A percentile compares a stretch with the other conserved stretches of the same genome.
phyloP scores from a whole-genome alignment of 2,329 filamentous ascomycete species.

The Cladosporium sphaerospermum region DNA sequence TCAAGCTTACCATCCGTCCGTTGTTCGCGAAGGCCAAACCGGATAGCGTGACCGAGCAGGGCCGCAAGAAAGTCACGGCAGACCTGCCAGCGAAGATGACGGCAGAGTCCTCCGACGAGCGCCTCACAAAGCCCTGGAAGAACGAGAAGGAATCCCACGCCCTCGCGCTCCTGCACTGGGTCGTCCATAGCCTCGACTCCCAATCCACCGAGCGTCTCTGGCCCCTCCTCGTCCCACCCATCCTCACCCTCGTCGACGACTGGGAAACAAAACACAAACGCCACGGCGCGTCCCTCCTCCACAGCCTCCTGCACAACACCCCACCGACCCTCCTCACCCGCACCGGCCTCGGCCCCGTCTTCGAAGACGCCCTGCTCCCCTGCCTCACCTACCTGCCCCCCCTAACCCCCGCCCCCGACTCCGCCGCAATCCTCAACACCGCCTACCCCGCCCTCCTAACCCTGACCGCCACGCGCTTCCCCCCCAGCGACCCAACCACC shows the following conservation, averaged over 20 bases:
- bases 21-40: conserved; percentile 57
- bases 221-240: conserved; percentile 62
- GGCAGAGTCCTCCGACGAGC: conserved; percentile 32
- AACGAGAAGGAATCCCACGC: conserved; percentile 43
- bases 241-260: conserved; percentile 65
- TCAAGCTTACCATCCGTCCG: conserved; percentile 59
- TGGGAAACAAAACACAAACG: conserved; percentile 47
- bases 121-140: conserved; percentile 56
- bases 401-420: conserved; percentile 68
- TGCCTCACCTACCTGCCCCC: conserved; percentile 70
- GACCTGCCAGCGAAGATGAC: conserved; percentile 33
- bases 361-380: conserved; percentile 64
- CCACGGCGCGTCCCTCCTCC: conserved; percentile 51
- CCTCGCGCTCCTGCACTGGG: conserved; percentile 57
- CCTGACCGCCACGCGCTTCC: conserved; percentile 46
- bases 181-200: conserved; percentile 48
- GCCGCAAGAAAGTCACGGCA: conserved; percentile 48
- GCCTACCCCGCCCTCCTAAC: conserved; percentile 62
- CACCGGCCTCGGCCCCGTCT: conserved; percentile 61
- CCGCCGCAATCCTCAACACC: conserved; percentile 54
- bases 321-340: conserved; percentile 48
- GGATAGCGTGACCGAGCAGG: conserved; percentile 49
- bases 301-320: conserved; percentile 50
- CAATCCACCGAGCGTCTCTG: conserved; percentile 51
- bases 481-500: conserved; percentile 12